A percentile compares a stretch with the other conserved stretches of the same genome.
These are phyloP conservation scores for Colletotrichum tropicale DNA, from an alignment of 2,329 filamentous ascomycete species.

Conservation along the genomic window DNA sequence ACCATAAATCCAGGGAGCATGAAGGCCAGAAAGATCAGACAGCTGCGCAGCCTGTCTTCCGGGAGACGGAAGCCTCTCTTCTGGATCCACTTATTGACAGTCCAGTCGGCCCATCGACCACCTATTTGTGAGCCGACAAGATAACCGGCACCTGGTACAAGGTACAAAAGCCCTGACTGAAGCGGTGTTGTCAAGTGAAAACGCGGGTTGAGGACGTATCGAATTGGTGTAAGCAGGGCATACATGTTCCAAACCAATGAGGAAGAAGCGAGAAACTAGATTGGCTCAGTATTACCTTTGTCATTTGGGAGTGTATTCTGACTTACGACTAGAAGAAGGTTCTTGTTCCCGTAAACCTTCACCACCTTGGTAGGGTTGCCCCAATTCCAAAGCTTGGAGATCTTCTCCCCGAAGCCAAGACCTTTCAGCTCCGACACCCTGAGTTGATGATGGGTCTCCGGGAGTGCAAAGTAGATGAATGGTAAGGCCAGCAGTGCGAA, in stretches of 20 bases:
- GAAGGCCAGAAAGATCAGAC: conserved; percentile 59
- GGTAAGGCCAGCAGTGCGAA: conserved; percentile 69
- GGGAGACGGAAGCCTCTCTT: conserved; percentile 67
- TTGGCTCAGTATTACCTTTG: no score
- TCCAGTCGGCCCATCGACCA: conserved; percentile 72
- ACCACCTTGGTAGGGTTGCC: conserved; percentile 70
- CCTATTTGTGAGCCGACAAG: conserved; percentile 72
- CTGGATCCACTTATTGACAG: conserved; percentile 67
- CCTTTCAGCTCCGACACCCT: conserved; percentile 65
- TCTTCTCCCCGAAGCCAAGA: conserved; percentile 52
- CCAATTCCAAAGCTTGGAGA: conserved; percentile 62
- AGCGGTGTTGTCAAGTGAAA: conserved; percentile 71
- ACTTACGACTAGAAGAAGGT: conserved; percentile 59
- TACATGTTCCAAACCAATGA: conserved; percentile 78
- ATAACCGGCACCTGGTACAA: conserved; percentile 75
- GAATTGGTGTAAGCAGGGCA: conserved; percentile 65
- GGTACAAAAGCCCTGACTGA: conserved; percentile 74
- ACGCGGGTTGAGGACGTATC: conserved; percentile 76
- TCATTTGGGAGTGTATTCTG: no score
- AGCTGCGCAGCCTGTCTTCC: conserved; percentile 70
- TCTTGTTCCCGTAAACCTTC: conserved; percentile 69
- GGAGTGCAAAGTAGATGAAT: conserved; percentile 67
- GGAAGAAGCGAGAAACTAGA: conserved; percentile 54
- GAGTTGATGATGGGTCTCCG: conserved; percentile 74
- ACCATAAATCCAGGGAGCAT: conserved; percentile 68